Base-by-base conservation (phyloP, 1,284 basidiomycete species). In the Irpex sp. region DNA sequence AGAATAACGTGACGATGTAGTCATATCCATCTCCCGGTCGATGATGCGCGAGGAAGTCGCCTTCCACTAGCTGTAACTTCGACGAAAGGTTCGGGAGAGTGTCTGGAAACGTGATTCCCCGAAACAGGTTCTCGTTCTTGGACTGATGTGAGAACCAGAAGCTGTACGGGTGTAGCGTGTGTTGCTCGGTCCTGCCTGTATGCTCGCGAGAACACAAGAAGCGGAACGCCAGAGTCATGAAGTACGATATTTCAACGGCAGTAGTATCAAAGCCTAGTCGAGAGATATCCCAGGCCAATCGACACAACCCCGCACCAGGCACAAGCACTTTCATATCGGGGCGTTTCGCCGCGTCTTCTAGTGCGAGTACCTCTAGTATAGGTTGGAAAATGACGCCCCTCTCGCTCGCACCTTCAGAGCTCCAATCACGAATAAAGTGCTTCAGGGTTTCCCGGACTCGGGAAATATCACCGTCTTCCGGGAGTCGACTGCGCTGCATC, bases 71-170 rank as follows among this genome's bases (percentile, higher is more conserved):
- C 13, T 72, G 74, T 63, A 88, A 70, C 19, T 65, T 61, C 19
- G 50, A 17, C 1, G 74, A 72, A 31, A 80, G 74, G 1, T 82
- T 79, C 0, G 87, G 88, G 13, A 88, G 68, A 51, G 77, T 78
- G 68, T 90, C 87, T 0, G 88, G 88, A 66, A 89, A 87, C 0
- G 70, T 63, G 39, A 87, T 73, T 9, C 70, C 51, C 21, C 86
- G 83, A 67, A 88, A 85, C 1, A 85, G 69, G 5, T 78, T 72
- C 13, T 76, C 76, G 19, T 78, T 79, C n/a, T 76, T 76, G 17
- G 81, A 78, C 66, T 88, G 86, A 70, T 90, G 87, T 5, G 87
- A 89, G 74, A 87, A 88, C 83, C 85, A 87, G 68, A 87, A 83
- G 0, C 83, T 79, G 66, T 83, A 88, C 0, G 87, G 88, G 55